phyloP scores from a whole-genome alignment of 2,329 filamentous ascomycete genomes.

The Reticulascus tulasneorum region DNA sequence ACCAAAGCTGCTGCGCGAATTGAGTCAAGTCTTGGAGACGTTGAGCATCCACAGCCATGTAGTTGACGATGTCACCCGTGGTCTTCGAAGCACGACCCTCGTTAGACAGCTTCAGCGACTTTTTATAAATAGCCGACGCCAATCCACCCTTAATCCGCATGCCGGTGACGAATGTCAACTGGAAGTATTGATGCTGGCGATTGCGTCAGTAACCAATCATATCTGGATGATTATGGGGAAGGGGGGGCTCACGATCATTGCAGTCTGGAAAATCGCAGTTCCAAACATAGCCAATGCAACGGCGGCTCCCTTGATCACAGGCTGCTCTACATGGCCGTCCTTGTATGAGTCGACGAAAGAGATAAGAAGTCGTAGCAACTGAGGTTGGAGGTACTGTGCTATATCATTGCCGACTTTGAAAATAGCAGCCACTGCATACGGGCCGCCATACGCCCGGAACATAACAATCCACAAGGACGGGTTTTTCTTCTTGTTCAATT shows the following conservation, averaged over 20 bases:
- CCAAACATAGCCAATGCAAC: slow-evolving; percentile 92
- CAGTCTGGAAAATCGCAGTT: slow-evolving; percentile 81
- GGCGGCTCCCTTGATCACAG: slow-evolving; percentile 76
- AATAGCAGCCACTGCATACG: slow-evolving; percentile 74
- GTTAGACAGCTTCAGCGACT: slow-evolving; percentile 85
- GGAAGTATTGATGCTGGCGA: slow-evolving; percentile 83
- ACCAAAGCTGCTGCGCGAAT: slow-evolving; percentile 94
- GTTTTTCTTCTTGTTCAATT: slow-evolving; percentile 63
- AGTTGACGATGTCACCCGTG: slow-evolving; percentile 97
- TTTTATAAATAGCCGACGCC: slow-evolving; percentile 87
- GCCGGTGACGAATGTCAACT: slow-evolving; percentile 87
- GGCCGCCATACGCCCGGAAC: slow-evolving; percentile 77
- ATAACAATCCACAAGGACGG: slow-evolving; percentile 87
- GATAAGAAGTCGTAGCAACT: slow-evolving; percentile 81
- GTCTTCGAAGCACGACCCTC: slow-evolving; percentile 86
- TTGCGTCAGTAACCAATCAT: slow-evolving; percentile 17
- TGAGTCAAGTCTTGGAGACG: slow-evolving; percentile 91
- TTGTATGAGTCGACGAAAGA: slow-evolving; percentile 76
- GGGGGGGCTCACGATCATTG: slow-evolving; percentile 55
- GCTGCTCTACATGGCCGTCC: slow-evolving; percentile 54
- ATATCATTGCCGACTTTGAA: slow-evolving; percentile 90
- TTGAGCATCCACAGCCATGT: slow-evolving; percentile 98
- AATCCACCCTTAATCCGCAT: slow-evolving; percentile 95
- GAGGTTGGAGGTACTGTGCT: slow-evolving; percentile 85
- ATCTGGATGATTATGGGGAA: neutral